Conservation (phyloP, 441 rosid species). For the California macrophylla region DNA sequence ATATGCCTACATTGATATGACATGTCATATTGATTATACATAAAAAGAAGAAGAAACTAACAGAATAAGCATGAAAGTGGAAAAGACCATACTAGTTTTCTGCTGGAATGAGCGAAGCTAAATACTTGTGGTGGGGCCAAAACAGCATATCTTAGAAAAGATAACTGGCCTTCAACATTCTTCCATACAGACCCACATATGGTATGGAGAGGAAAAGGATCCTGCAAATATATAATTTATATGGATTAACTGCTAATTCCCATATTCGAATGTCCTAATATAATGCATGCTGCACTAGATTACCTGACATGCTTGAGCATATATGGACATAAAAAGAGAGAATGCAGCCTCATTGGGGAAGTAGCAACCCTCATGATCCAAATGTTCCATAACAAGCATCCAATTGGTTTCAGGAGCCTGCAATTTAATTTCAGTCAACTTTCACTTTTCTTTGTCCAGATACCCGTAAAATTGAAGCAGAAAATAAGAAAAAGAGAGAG, state of each 20-base stretch:
- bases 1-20: constrained; percentile 43
- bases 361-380: constrained; percentile 84
- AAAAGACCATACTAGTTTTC: constrained; percentile 64
- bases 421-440: constrained; percentile 10
- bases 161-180: constrained; percentile 78
- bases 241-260: constrained; percentile 12
- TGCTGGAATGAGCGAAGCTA: constrained; percentile 69
- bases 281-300: background rate
- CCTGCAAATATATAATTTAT: constrained; percentile 37
- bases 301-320: constrained; percentile 80
- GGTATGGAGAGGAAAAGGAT: constrained; percentile 83
- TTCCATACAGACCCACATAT: constrained; percentile 77
- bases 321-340: constrained; percentile 67
- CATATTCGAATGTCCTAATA: background rate
- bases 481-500: background rate
- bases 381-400: constrained; percentile 63
- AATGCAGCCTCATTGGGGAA: constrained; percentile 83
- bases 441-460: constrained; percentile 3
- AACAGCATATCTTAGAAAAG: constrained; percentile 75
- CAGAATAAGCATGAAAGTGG: constrained; percentile 8
- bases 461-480: constrained; percentile 1
- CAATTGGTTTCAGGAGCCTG: constrained; percentile 89
- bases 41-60: constrained; percentile 16
- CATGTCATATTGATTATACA: background rate
- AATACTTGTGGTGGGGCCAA: constrained; percentile 77